A percentile compares a stretch with the other conserved stretches of the same genome.
phyloP scores from a whole-genome alignment of 2,329 filamentous ascomycete species.

The Ceratocystiopsis sp. region DNA sequence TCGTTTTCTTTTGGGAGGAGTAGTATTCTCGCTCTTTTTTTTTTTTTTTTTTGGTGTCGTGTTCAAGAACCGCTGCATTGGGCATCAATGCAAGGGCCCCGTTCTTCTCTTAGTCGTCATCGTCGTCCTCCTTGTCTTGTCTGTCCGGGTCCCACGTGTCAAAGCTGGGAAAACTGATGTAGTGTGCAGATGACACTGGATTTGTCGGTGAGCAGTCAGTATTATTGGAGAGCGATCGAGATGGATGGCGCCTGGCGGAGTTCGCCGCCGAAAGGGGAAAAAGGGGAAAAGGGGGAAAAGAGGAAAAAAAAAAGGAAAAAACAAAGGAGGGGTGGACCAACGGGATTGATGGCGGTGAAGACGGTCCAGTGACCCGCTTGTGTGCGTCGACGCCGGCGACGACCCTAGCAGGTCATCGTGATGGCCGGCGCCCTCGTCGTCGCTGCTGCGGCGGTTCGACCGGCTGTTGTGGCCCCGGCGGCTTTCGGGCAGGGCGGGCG shows the following conservation, averaged over 20 bases:
- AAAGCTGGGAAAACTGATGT: conserved; percentile 60
- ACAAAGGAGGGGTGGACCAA: not conserved
- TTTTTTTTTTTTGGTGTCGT: not conserved
- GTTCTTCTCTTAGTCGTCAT: conserved; percentile 3
- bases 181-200: conserved; percentile 29
- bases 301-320: not conserved
- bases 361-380: conserved; percentile 13
- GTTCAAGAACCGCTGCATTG: not conserved
- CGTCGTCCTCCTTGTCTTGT: conserved; percentile 22
- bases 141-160: conserved; percentile 43
- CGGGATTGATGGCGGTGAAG: conserved; percentile 8
- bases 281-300: not conserved
- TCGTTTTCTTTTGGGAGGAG: too few species aligned
- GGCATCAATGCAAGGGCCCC: not conserved
- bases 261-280: not conserved
- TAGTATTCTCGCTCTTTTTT: too few species aligned
- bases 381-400: conserved; percentile 12
- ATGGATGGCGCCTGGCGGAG: too few species aligned
- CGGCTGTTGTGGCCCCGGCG: not conserved
- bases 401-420: conserved; percentile 8
- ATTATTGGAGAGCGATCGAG: too few species aligned
- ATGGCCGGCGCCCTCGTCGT: not conserved
- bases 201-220: not conserved
- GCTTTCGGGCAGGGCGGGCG: not conserved
- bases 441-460: not conserved